Base-by-base conservation (phyloP, 129 eudicot genomes). In the Scalesia atractyloides region DNA sequence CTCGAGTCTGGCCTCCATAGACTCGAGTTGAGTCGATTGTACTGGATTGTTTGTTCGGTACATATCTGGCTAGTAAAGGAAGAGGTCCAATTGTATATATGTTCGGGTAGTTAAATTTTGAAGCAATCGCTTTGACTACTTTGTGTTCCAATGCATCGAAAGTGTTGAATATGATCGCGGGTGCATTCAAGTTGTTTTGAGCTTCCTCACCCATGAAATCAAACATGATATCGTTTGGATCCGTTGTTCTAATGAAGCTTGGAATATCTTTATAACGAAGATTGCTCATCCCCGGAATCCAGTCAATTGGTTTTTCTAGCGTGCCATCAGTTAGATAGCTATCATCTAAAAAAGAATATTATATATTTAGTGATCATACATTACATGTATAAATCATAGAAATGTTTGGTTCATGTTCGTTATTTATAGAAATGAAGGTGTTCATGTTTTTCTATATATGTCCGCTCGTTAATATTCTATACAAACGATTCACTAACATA, bases 11-110 rank as follows among this genome's bases (percentile, higher is more conserved):
- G 83, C 52, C 70, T 90, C 97, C 97, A 87, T 13, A 90, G 36
- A 58, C 87, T 90, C 15, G 89, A 72, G 57, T 82, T 75, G 2
- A 90, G 53, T 10, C n/a, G 83, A 72, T 9, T 73, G 77, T 12
- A 79, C 76, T 0, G 71, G 75, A 16, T 69, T 78, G n/a, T 14
- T 67, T 44, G 13, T 77, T 39, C 0, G 86, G 76, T 4, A 84
- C 66, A n/a, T 74, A 69, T 9, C 58, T 73, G 11, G 69, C 78
- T n/a, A 91, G 75, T 43, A 88, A 68, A 9, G 83, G 77, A 60
- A 88, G 83, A 5, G 96, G 92, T 19, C 97, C 97, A 9, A 82
- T 59, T n/a, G 92, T 66, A 76, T 82, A 91, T 33, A 88, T 77
- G 73, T 81, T 81, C 6, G 65, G 9, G 81, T 50, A 91, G 20